Base-by-base conservation (phyloP, 768 basidiomycete genomes). In the Mycena indigotica region DNA sequence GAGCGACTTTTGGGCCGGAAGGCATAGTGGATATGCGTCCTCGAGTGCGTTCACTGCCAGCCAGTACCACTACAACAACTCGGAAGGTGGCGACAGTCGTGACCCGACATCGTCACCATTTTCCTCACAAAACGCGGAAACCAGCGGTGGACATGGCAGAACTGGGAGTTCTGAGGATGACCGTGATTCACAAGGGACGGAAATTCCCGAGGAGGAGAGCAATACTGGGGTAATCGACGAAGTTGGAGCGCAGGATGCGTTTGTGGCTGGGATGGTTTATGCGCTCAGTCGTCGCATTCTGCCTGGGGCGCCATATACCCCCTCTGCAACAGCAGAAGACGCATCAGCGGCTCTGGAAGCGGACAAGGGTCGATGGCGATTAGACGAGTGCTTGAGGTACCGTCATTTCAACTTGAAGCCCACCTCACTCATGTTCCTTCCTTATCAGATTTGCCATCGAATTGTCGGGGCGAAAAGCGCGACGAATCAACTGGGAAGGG, bases 261-360 rank as follows among this genome's bases (percentile, higher is more conserved):
- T 92, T 63, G 82, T 91, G n/a, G 86, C 88, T 0, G 92, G 91
- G 6, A 93, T 94, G 90, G 88, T 94, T 53, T 93, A 84, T 70
- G 84, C 91, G 0, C 68, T 94, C 62, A 91, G 86, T 54, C 75
- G 90, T 63, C 78, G 84, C 44, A 73, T 91, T 52, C 72, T 86
- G 46, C 91, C 91, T 28, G 90, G 92, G 0, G 71, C 81, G 8
- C 92, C 89, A n/a, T 93, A 89, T 70, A 85, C 84, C 8, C 89
- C 86, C 24, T 77, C 78, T 1, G 71, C 77, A 64, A 70, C 66
- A 55, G 78, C 75, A 23, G 78, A 76, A 48, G 73, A 75, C 52
- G 64, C 44, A 49, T 68, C 15, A 49, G 32, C 16, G 64, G 46
- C 66, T 23, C 55, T 64, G 26, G 84, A 82, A 49, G 73, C 72